These are phyloP conservation scores for Rutstroemia sp. DNA, from an alignment of 2,329 filamentous ascomycete species.

Conservation along the genomic window DNA sequence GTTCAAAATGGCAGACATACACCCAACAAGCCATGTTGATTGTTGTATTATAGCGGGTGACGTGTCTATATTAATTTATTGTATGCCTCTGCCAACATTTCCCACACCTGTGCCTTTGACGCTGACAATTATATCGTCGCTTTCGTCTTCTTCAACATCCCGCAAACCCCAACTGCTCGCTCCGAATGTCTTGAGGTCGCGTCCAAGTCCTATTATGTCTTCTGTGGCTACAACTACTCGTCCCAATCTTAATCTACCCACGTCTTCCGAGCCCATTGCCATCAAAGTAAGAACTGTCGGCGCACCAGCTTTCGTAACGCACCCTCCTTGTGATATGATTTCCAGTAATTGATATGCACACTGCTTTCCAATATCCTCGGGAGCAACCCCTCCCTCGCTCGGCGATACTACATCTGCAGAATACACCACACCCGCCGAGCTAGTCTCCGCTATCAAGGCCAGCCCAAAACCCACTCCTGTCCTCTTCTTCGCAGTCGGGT, in stretches of 20 bases:
- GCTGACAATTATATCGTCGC: constrained; percentile 70
- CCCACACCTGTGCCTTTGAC: constrained; percentile 91
- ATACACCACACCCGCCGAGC: constrained; percentile 70
- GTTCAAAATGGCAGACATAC: background rate
- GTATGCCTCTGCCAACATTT: constrained; percentile 86
- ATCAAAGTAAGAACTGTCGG: constrained; percentile 77
- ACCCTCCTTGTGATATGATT: constrained; percentile 73
- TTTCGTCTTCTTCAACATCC: constrained; percentile 57
- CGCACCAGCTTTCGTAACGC: constrained; percentile 64
- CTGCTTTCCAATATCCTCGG: constrained; percentile 83
- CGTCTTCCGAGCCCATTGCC: constrained; percentile 97
- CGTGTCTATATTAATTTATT: constrained; percentile 35
- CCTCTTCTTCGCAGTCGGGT: constrained; percentile 52
- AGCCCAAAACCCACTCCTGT: constrained; percentile 88
- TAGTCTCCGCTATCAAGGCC: constrained; percentile 87
- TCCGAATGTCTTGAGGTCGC: constrained; percentile 84
- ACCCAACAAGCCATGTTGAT: background rate
- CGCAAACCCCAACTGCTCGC: constrained; percentile 85
- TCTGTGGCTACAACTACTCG: constrained; percentile 76
- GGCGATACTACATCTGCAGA: constrained; percentile 76
- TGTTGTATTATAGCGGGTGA: background rate
- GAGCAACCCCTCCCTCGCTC: constrained; percentile 70
- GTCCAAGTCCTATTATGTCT: constrained; percentile 68
- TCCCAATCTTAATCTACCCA: constrained; percentile 77
- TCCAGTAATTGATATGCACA: constrained; percentile 89